Conservation (phyloP, 2,329 filamentous ascomycete species). For the Trichophyton benhamiae region DNA sequence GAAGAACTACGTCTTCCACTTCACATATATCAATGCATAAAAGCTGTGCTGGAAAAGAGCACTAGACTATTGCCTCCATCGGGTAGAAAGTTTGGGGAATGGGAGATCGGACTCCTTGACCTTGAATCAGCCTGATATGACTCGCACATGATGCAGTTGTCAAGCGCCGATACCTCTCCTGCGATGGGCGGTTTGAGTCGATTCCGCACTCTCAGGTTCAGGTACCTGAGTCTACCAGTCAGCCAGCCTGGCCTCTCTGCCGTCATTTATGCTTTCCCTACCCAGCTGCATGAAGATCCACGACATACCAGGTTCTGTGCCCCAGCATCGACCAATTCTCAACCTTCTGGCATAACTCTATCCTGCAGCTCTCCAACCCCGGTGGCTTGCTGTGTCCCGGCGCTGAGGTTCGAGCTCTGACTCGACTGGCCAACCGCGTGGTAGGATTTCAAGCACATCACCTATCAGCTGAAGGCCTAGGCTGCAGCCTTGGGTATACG, state of each 20-base stretch:
- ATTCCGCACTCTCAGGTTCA: slow-evolving; percentile 25
- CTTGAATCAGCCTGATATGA: slow-evolving; percentile 16
- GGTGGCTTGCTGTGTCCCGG: neutral
- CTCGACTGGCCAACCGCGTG: neutral
- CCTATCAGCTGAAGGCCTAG: neutral
- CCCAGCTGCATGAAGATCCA: neutral
- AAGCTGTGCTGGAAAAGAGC: slow-evolving; percentile 26
- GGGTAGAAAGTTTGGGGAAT: slow-evolving; percentile 42
- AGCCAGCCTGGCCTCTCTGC: neutral
- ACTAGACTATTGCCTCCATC: slow-evolving; percentile 36
- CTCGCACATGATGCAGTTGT: neutral
- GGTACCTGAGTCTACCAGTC: neutral
- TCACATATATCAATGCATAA: slow-evolving; percentile 28
- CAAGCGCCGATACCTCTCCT: neutral
- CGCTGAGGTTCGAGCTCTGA: neutral
- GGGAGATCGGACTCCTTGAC: slow-evolving; percentile 43
- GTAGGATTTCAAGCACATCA: neutral
- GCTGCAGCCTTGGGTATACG: neutral
- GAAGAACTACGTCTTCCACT: slow-evolving; percentile 38
- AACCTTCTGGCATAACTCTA: neutral
- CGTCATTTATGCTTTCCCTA: neutral
- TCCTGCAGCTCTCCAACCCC: neutral
- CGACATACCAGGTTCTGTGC: neutral
- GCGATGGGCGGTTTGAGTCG: neutral
- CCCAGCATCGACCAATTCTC: neutral